Percentiles rank a stretch among this genome's conserved stretches.
Conservation (phyloP, 2,329 filamentous ascomycete species). For the Stagonosporopsis vannaccii region DNA sequence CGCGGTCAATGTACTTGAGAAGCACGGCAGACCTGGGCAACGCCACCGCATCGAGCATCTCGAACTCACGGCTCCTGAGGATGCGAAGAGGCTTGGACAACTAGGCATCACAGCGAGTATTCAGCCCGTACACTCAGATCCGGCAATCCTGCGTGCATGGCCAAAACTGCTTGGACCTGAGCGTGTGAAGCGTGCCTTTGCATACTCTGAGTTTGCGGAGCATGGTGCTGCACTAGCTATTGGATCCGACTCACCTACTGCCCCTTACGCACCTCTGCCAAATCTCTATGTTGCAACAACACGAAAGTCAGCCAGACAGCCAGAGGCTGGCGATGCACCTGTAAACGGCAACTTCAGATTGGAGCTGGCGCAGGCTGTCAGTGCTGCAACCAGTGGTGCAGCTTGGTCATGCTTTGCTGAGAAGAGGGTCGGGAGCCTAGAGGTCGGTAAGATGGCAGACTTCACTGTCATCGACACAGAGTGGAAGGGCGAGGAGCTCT, state of each 20-base stretch:
- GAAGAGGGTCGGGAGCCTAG: conserved; percentile 60
- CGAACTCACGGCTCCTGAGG: conserved; percentile 63
- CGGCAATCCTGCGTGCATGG: conserved; percentile 69
- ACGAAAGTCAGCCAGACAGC: conserved; percentile 62
- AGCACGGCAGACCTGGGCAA: conserved; percentile 52
- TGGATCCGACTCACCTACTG: conserved; percentile 67
- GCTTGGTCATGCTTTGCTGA: conserved; percentile 68
- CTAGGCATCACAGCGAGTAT: conserved; percentile 83
- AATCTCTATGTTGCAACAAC: conserved; percentile 69
- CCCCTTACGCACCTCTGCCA: conserved; percentile 61
- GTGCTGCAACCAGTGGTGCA: conserved; percentile 62
- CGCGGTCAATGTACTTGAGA: conserved; percentile 64
- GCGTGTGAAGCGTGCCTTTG: conserved; percentile 66
- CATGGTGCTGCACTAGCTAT: conserved; percentile 63
- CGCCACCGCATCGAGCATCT: conserved; percentile 72
- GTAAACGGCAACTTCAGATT: conserved; percentile 64
- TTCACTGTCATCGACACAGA: conserved; percentile 63
- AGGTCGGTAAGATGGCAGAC: conserved; percentile 63
- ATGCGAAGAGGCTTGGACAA: conserved; percentile 63
- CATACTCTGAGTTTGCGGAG: conserved; percentile 67
- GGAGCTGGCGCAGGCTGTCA: conserved; percentile 61
- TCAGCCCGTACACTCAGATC: conserved; percentile 90
- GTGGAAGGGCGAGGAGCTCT: conserved; percentile 57
- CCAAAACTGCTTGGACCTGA: conserved; percentile 62
- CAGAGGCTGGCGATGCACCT: conserved; percentile 45